phyloP scores from a whole-genome alignment of 2,329 filamentous ascomycete species.

The Cladosporium phlei region DNA sequence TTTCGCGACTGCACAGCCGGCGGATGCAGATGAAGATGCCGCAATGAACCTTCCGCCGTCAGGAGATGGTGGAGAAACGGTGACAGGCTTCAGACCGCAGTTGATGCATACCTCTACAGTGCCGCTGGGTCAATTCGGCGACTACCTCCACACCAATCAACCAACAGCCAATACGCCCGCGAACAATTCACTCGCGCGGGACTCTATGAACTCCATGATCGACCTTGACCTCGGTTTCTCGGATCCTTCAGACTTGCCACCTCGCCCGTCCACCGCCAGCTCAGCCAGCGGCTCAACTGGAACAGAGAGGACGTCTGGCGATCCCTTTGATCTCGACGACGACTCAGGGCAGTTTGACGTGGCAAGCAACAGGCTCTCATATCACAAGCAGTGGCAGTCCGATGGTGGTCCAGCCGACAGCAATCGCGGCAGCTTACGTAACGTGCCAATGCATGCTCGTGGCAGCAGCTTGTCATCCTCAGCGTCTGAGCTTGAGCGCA shows the following conservation, averaged over 20 bases:
- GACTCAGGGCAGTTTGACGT: slow-evolving; percentile 25
- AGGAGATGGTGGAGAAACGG: slow-evolving; percentile 22
- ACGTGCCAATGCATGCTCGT: slow-evolving; percentile 29
- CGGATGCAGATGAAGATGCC: slow-evolving; percentile 25
- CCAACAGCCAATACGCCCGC: slow-evolving; percentile 13
- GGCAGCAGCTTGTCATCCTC: slow-evolving; percentile 30
- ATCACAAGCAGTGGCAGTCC: slow-evolving; percentile 34
- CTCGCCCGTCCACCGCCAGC: slow-evolving; percentile 40
- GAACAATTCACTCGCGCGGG: slow-evolving; percentile 24
- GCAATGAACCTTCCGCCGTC: slow-evolving; percentile 29
- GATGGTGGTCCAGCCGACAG: slow-evolving; percentile 26
- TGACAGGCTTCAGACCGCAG: slow-evolving; percentile 35
- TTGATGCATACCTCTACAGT: slow-evolving; percentile 40
- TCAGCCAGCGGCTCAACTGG: slow-evolving; percentile 32
- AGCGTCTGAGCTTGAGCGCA: slow-evolving; percentile 26
- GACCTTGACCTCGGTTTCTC: slow-evolving; percentile 36
- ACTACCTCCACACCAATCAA: slow-evolving; percentile 31
- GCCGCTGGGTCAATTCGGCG: slow-evolving; percentile 35
- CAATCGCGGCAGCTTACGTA: slow-evolving; percentile 26
- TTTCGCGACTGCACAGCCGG: slow-evolving; percentile 39
- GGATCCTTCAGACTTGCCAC: slow-evolving; percentile 34
- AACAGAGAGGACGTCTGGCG: slow-evolving; percentile 40
- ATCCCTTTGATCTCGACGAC: slow-evolving; percentile 49
- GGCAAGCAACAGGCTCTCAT: slow-evolving; percentile 31
- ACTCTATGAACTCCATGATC: slow-evolving; percentile 43